These are phyloP conservation scores for Aspergillus phoenicis DNA, from an alignment of 2,329 filamentous ascomycete species.

Conservation along the genomic window DNA sequence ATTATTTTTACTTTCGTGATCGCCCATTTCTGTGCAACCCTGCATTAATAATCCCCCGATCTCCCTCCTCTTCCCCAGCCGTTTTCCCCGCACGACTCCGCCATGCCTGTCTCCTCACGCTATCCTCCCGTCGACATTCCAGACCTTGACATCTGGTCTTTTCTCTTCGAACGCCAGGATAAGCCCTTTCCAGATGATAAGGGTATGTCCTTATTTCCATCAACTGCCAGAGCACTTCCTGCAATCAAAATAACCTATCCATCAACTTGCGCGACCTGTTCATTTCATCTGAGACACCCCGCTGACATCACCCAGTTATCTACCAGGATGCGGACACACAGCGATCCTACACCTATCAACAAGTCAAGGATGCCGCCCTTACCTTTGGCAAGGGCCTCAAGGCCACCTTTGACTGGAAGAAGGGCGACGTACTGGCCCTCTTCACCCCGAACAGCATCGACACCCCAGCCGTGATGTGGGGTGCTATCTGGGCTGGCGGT, in stretches of 20 bases:
- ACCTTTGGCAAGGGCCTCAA: constrained; percentile 81
- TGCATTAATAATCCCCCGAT: too few relatives aligned
- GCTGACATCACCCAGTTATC: constrained; percentile 61
- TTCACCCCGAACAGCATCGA: constrained; percentile 88
- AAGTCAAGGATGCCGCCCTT: constrained; percentile 66
- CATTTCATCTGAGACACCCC: not conserved
- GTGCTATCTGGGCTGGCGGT: constrained; percentile 80
- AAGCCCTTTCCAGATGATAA: constrained; percentile 71
- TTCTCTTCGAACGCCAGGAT: constrained; percentile 72
- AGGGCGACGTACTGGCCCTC: constrained; percentile 78
- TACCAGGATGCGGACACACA: constrained; percentile 74
- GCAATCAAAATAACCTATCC: too few relatives aligned
- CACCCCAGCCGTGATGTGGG: constrained; percentile 74
- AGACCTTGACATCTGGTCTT: constrained; percentile 73
- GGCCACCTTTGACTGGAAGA: constrained; percentile 74
- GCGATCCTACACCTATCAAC: constrained; percentile 69
- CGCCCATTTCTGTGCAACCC: too few relatives aligned
- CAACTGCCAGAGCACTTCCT: not conserved
- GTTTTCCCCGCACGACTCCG: constrained; percentile 23
- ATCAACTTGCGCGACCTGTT: not conserved
- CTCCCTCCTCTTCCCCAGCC: not conserved
- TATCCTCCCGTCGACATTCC: constrained; percentile 71
- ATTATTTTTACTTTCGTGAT: too few relatives aligned
- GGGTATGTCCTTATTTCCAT: constrained; percentile 51
- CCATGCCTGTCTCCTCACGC: constrained; percentile 71